Conservation (phyloP, 1,284 basidiomycete species). For the Wolfiporia cocos region DNA sequence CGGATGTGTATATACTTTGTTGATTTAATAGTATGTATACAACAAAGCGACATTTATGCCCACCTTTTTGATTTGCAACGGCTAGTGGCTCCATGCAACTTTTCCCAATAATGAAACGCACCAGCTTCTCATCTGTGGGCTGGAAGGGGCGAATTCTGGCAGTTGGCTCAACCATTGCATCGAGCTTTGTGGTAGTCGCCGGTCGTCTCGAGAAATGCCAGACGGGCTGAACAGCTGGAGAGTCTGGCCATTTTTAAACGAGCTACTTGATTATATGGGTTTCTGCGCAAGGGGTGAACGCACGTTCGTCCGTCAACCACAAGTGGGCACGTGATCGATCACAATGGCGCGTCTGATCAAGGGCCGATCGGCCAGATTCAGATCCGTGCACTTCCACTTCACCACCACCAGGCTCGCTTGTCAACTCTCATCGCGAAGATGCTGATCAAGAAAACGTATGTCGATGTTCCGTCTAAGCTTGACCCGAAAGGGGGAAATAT, state of each 20-base stretch:
- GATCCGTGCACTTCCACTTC: not conserved
- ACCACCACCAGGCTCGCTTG: not conserved
- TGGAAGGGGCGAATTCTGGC: constrained; percentile 53
- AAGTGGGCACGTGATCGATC: not conserved
- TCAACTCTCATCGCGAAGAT: constrained; percentile 25
- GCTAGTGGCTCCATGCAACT: constrained; percentile 67
- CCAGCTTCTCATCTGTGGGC: constrained; percentile 46
- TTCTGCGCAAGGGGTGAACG: not conserved
- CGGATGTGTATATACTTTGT: constrained; percentile 55
- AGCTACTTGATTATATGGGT: not conserved
- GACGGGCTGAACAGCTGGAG: no score
- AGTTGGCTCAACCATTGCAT: constrained; percentile 22
- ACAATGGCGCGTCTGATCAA: no score
- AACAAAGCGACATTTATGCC: constrained; percentile 13
- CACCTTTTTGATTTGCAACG: constrained; percentile 61
- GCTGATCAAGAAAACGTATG: constrained; percentile 76
- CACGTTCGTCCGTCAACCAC: constrained; percentile 10
- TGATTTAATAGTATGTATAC: constrained; percentile 3
- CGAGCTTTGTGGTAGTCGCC: no score
- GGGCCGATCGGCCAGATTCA: no score
- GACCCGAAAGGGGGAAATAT: constrained; percentile 61
- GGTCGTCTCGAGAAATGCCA: not conserved
- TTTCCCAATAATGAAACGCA: constrained; percentile 64
- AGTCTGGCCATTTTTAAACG: no score
- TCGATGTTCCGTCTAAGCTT: constrained; percentile 70